Evolutionary conservation across 129 eudicot species (phyloP).

Genomic region (Logfia minima): DNA sequence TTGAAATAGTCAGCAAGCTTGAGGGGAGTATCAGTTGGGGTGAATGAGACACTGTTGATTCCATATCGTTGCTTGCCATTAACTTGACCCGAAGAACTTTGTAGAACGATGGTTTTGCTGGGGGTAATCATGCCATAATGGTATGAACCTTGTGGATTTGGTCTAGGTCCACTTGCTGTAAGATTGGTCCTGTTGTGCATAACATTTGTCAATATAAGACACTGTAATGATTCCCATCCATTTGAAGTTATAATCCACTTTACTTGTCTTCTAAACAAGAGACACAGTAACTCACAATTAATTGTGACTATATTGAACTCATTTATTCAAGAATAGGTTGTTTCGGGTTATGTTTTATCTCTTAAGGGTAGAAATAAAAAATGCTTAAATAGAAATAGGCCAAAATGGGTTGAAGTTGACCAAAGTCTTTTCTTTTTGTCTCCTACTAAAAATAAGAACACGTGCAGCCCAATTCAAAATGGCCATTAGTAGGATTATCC

Average conservation of each 20-base stretch:
- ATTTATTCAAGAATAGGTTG: no score
- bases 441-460: no score
- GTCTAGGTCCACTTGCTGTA: constrained; percentile 59
- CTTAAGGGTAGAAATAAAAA: no score
- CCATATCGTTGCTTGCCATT: constrained; percentile 48
- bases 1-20: constrained; percentile 63
- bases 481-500: not conserved
- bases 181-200: constrained; percentile 45
- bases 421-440: no score
- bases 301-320: no score
- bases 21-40: constrained; percentile 46
- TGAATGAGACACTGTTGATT: constrained; percentile 50
- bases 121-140: constrained; percentile 52
- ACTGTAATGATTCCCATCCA: not conserved
- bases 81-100: constrained; percentile 47
- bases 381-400: no score
- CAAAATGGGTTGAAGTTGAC: no score
- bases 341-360: no score
- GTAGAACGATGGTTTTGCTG: constrained; percentile 38
- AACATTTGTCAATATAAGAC: constrained; percentile 7
- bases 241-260: no score
- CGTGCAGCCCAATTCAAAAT: no score
- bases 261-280: no score
- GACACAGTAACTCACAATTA: no score
- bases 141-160: constrained; percentile 61